phyloP scores from a whole-genome alignment of 1,284 basidiomycete species.

The Cutaneotrichosporon curvatum region DNA sequence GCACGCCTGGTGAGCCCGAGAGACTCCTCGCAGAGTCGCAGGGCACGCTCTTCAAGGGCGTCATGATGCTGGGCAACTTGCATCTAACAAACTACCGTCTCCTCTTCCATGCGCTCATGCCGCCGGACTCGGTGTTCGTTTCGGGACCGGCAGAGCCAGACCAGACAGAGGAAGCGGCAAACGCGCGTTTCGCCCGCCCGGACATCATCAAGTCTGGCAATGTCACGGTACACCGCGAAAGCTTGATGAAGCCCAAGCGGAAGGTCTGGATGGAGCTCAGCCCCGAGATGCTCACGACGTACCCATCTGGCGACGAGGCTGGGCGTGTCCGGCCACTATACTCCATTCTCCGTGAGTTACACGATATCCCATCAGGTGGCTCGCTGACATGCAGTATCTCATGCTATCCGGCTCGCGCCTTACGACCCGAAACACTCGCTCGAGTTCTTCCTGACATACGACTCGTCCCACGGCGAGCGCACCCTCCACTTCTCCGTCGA shows the following conservation, averaged over 20 bases:
- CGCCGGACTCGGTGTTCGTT: constrained; percentile 42
- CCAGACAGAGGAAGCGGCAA: constrained; percentile 11
- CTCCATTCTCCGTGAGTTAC: constrained; percentile 53
- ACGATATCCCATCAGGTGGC: background rate
- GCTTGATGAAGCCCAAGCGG: constrained; percentile 34
- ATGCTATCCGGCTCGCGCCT: constrained; percentile 47
- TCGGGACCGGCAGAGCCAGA: constrained; percentile 27
- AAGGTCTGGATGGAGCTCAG: constrained; percentile 58
- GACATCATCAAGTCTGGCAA: constrained; percentile 53
- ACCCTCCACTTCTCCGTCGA: constrained; percentile 52
- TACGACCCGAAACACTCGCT: constrained; percentile 50
- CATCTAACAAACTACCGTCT: constrained; percentile 61
- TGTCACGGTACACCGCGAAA: constrained; percentile 50
- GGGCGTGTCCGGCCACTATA: constrained; percentile 54
- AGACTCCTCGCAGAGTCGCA: constrained; percentile 54
- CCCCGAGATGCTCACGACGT: constrained; percentile 58
- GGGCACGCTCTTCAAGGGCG: constrained; percentile 48
- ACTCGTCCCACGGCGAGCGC: constrained; percentile 32
- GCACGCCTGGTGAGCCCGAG: constrained; percentile 49
- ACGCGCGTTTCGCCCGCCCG: constrained; percentile 9
- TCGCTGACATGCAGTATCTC: constrained; percentile 17
- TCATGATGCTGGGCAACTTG: constrained; percentile 56
- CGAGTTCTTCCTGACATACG: constrained; percentile 47
- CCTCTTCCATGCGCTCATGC: constrained; percentile 59
- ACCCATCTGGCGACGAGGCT: constrained; percentile 54